Evolutionary conservation across 371 early-diverging fungal species (phyloP), one percentile per base, ranked within the genome.

Genomic region (Globomyces sp.): DNA sequence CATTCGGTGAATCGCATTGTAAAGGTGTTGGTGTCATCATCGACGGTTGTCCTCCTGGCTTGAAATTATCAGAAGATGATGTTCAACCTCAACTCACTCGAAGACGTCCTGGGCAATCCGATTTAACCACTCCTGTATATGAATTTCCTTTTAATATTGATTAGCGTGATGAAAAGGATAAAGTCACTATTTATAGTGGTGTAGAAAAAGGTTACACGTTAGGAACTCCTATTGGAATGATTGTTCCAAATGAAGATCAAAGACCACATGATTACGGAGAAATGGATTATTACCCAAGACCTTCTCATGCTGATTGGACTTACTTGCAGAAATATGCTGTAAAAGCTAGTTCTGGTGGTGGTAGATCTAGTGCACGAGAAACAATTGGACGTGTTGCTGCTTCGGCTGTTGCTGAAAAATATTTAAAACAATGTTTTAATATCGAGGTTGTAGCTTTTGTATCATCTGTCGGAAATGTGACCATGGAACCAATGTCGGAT

Each of bases 1-100:
- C 97, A 50, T 96, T 89, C 77, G 96, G 98, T 68, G 98, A 98
- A 83, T 94, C 95, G 24, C 98, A 98, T 82, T 97, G 98, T 84
- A 93, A 93, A 68, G 93, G 90, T 39, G 97, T 98, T 1, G 97
- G 97, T 51, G 95, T 95, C 67, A 94, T 98, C 68, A 85, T 98
- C 64, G 98, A 96, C 72, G 95, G 95, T 55, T 89, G 88, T 63
- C 98, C 98, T 44, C 98, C 98, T 3, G 97, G 98, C 13, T 77
- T 98, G 71, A 84, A 87, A 40, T 75, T 98, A 65, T 88, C 87
- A 6, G 96, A 94, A 81, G 84, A 72, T 53, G 95, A 96, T 72
- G 89, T 98, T 70, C 97, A 96, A 75, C 87, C 88, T 47, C 96
- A 95, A 74, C 82, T 98, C 57, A 89, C 87, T 37, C 84, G 98